Percentiles rank a stretch among this genome's conserved stretches.
These are phyloP conservation scores for Tillandsia fasciculata DNA, from an alignment of 176 grass and related monocot species.

Conservation along the genomic window DNA sequence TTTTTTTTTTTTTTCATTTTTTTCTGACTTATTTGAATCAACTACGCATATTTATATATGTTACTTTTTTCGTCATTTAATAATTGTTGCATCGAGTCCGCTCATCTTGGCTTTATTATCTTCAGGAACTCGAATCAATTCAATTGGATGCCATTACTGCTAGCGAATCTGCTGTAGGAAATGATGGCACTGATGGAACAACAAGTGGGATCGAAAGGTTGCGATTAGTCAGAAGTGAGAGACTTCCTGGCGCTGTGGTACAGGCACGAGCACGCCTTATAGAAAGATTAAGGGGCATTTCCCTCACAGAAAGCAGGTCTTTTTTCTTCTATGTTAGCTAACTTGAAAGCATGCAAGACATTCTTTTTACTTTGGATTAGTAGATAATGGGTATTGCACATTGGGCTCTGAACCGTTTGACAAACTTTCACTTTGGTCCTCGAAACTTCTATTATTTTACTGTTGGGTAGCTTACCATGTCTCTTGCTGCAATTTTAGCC, in stretches of 20 bases:
- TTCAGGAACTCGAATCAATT: slow-evolving; percentile 15
- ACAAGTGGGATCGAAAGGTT: slow-evolving; percentile 50
- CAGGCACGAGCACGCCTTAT: slow-evolving; percentile 77
- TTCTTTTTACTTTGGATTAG: not conserved
- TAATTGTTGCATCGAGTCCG: not conserved
- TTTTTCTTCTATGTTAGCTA: not conserved
- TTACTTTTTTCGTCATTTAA: not conserved
- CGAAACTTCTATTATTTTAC: not conserved
- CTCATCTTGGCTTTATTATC: slow-evolving; percentile 28
- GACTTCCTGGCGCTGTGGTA: slow-evolving; percentile 60
- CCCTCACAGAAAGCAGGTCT: slow-evolving; percentile 37
- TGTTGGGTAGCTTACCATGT: too few species aligned
- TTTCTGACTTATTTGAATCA: too few species aligned
- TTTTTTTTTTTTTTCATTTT: too few species aligned
- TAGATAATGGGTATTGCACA: not conserved
- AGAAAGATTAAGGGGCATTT: slow-evolving; percentile 72
- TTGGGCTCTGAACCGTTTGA: too few species aligned
- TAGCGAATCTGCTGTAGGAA: slow-evolving; percentile 16
- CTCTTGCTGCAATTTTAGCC: too few species aligned
- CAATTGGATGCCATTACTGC: not conserved
- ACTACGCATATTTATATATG: not conserved
- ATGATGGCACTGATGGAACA: slow-evolving; percentile 32
- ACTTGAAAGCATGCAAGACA: not conserved
- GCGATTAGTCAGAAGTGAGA: slow-evolving; percentile 56
- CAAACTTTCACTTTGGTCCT: too few species aligned